Evolutionary conservation across 1,284 basidiomycete genomes (phyloP).

Genomic region (Moniliophthora roreri): DNA sequence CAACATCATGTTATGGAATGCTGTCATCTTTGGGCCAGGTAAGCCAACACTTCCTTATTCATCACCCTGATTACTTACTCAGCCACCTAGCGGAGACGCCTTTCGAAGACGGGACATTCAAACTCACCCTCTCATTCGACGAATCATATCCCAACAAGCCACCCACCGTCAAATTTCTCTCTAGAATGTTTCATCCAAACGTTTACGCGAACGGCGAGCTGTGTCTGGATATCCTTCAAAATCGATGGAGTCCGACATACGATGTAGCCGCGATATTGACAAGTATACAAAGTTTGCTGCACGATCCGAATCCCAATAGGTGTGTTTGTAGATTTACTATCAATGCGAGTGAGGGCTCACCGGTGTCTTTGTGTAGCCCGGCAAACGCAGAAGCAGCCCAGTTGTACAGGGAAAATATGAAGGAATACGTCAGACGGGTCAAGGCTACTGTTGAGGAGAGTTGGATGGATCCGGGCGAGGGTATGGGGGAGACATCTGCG

Average conservation of each 20-base stretch:
- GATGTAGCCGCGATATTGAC: slow-evolving; percentile 98
- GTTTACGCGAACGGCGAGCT: slow-evolving; percentile 98
- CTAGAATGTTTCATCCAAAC: slow-evolving; percentile 98
- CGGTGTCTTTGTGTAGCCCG: slow-evolving; percentile 52
- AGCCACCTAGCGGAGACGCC: slow-evolving; percentile 83
- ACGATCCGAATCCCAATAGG: slow-evolving; percentile 93
- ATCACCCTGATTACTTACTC: slow-evolving; percentile 1
- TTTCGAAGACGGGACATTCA: slow-evolving; percentile 99
- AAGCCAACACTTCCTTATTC: slow-evolving; percentile 26
- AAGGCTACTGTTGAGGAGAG: slow-evolving; percentile 91
- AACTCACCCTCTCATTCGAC: slow-evolving; percentile 92
- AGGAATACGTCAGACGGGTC: slow-evolving; percentile 92
- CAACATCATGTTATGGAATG: slow-evolving; percentile 99
- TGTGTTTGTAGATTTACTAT: too few relatives aligned
- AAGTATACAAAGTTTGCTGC: slow-evolving; percentile 91
- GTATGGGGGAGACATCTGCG: slow-evolving; percentile 32
- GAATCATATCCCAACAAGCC: slow-evolving; percentile 99
- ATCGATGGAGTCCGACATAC: slow-evolving; percentile 97
- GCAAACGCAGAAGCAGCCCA: slow-evolving; percentile 98
- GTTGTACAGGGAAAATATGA: slow-evolving; percentile 97
- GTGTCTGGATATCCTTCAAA: slow-evolving; percentile 97
- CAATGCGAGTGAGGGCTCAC: too few relatives aligned
- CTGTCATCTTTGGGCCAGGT: slow-evolving; percentile 98
- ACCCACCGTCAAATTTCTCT: slow-evolving; percentile 95
- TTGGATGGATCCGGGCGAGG: slow-evolving; percentile 84